These are phyloP conservation scores for Ampelocalamus luodianensis DNA, from an alignment of 176 grass and related monocot genomes.

Conservation along the genomic window DNA sequence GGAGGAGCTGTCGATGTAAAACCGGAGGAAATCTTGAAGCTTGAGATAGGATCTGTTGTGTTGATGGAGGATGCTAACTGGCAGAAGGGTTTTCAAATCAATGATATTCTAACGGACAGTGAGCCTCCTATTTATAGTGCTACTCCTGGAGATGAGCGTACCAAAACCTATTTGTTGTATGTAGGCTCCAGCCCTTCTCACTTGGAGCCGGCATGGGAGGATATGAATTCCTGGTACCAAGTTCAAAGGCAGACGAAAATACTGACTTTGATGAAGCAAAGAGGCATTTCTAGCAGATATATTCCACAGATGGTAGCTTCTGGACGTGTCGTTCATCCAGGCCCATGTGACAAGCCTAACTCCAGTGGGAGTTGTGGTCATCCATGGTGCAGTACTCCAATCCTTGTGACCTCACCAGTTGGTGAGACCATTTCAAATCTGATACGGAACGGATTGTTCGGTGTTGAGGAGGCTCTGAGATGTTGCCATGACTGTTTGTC, in stretches of 20 bases:
- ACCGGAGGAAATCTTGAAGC: constrained; percentile 74
- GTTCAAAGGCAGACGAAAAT: constrained; percentile 93
- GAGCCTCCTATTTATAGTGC: constrained; percentile 78
- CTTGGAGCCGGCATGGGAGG: constrained; percentile 89
- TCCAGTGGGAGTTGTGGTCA: constrained; percentile 74
- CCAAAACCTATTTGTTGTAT: constrained; percentile 68
- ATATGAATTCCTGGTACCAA: constrained; percentile 97
- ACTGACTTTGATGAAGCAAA: constrained; percentile 83
- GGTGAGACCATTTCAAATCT: constrained; percentile 87
- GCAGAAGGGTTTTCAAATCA: constrained; percentile 79
- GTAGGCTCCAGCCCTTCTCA: constrained; percentile 87
- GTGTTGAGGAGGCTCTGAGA: constrained; percentile 87
- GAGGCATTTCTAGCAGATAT: constrained; percentile 82
- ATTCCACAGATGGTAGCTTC: constrained; percentile 80
- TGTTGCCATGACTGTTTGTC: constrained; percentile 97
- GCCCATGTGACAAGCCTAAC: constrained; percentile 72
- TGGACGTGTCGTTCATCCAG: constrained; percentile 71
- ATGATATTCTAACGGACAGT: constrained; percentile 68
- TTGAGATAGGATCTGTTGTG: constrained; percentile 80
- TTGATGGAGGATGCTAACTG: constrained; percentile 73
- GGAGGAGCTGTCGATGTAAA: constrained; percentile 58
- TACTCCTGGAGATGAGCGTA: constrained; percentile 67
- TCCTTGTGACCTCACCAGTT: constrained; percentile 83
- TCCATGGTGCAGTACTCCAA: constrained; percentile 85
- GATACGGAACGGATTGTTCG: constrained; percentile 84